Conservation (phyloP, 306 rosid species). For the Luffa acutangula region DNA sequence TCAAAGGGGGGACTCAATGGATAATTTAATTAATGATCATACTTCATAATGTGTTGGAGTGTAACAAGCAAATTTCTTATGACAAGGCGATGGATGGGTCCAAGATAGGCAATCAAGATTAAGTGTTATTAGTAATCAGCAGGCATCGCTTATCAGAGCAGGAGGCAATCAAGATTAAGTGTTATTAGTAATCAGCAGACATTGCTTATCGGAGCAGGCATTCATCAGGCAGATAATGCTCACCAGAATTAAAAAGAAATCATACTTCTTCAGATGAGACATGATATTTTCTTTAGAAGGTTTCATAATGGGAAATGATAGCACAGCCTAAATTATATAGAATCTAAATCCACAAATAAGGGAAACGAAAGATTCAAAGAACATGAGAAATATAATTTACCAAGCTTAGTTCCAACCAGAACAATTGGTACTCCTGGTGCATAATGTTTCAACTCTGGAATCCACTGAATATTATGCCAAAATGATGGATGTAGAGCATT, state of each 20-base stretch:
- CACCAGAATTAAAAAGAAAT: neutral
- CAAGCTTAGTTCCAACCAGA: conserved; percentile 94
- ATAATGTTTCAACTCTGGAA: conserved; percentile 98
- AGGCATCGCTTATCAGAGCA: neutral
- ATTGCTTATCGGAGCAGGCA: neutral
- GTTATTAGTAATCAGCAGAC: neutral
- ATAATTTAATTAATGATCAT: neutral
- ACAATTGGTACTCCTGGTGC: conserved; percentile 98
- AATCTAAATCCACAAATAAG: neutral
- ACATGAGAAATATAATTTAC: conserved; percentile 31
- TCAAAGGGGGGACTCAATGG: neutral
- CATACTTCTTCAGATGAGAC: neutral
- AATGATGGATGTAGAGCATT: conserved; percentile 7
- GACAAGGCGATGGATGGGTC: neutral
- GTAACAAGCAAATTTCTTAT: neutral
- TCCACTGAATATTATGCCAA: conserved; percentile 69
- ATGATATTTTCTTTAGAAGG: neutral
- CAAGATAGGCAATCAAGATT: neutral
- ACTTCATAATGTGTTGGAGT: neutral
- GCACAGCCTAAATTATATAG: neutral
- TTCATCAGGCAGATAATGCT: neutral
- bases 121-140: neutral
- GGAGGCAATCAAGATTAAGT: neutral
- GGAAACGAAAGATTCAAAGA: neutral
- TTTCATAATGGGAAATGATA: neutral